Base-by-base conservation (phyloP, 139 green algal species). In the Chlorella sp. region DNA sequence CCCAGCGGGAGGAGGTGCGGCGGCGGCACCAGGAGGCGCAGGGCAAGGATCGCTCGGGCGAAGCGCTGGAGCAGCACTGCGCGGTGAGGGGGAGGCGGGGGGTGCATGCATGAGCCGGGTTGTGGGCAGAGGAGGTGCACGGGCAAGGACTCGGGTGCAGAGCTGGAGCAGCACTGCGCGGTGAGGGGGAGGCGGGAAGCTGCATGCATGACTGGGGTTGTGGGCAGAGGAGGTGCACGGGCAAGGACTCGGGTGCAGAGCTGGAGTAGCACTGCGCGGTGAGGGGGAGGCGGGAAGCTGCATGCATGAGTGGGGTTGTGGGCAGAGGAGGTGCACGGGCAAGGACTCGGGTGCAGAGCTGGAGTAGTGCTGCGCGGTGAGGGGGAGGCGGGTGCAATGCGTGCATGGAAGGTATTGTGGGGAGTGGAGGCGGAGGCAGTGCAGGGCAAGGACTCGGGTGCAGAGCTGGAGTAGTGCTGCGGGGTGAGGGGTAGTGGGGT, bases 21-120 rank as follows among this genome's bases (percentile, higher is more conserved):
- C 83, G 75, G 83, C 39, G 77, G n/a, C 71, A 89, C 73, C 18
- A 57, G 32, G 83, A 73, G 57, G 88, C 66, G 28, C 34, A 37
- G 11, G 40, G 12, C 22, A 40, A 40, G 18, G n/a, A 37, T n/a
- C n/a, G n/a, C 42, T 68, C n/a, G 32, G 61, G 69, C 53, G 88
- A 91, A 21, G 78, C 48, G 81, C 61, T 86, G 34, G 86, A 94
- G 86, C 86, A 90, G 69, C 68, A 86, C 42, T 91, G 86, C 60
- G 85, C 85, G 40, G 88, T 91, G 85, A 86, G 75, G 36, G 88
- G 85, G 66, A 37, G 18, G 21, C n/a, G 79, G 75, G 71, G 39
- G 66, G 37, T 73, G 84, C 36, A 7, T 71, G n/a, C 71, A 30
- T n/a, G n/a, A n/a, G n/a, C n/a, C 64, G 11, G 64, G 64, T n/a